Percentiles rank a stretch among this genome's conserved stretches.
These are phyloP conservation scores for Rhizopogon roseolus DNA, from an alignment of 768 basidiomycete species.

Conservation along the genomic window DNA sequence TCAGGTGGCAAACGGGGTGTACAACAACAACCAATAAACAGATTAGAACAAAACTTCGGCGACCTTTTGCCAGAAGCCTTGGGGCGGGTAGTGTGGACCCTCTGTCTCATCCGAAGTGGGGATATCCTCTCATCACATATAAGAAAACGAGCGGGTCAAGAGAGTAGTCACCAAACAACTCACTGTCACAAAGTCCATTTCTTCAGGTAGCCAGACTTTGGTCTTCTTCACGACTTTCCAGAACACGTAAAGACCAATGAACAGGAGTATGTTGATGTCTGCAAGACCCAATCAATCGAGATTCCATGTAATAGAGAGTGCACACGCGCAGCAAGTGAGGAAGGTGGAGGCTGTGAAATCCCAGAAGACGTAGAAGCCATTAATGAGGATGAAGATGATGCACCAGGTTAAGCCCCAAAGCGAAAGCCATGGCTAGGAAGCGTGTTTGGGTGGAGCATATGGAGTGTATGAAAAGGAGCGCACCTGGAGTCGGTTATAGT, in stretches of 20 bases:
- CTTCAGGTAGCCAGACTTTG: slow-evolving; percentile 44
- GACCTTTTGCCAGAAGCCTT: slow-evolving; percentile 5
- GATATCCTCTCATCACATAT: slow-evolving; percentile 1
- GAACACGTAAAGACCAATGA: slow-evolving; percentile 16
- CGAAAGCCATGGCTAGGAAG: slow-evolving; percentile 46
- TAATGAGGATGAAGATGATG: slow-evolving; percentile 52
- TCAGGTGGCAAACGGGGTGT: background rate
- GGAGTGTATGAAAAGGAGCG: background rate
- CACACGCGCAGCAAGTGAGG: slow-evolving; percentile 39
- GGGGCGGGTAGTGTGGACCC: slow-evolving; percentile 5
- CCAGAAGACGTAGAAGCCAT: slow-evolving; percentile 58
- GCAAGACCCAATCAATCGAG: background rate
- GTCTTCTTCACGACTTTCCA: slow-evolving; percentile 17
- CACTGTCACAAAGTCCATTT: slow-evolving; percentile 72
- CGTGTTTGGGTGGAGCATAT: slow-evolving; percentile 12
- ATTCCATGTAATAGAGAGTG: background rate
- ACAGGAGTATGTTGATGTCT: slow-evolving; percentile 29
- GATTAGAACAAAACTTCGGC: slow-evolving; percentile 5
- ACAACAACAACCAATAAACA: background rate
- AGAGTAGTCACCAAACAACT: slow-evolving; percentile 14
- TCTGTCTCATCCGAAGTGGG: slow-evolving; percentile 9
- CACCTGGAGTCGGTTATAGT: slow-evolving; percentile 49
- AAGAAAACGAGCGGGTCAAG: background rate
- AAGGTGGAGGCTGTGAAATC: slow-evolving; percentile 49
- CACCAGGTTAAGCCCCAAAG: slow-evolving; percentile 68